Evolutionary conservation across 176 grass and related monocot species (phyloP).

Genomic region (Sorghum bicolor): Sorghum_bicolor_NCBIv3 NC_012872.2:62060001-62060500

Average conservation of each 20-base stretch:
- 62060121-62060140: constrained; percentile 98
- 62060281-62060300: constrained; percentile 99
- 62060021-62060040: constrained; percentile 75
- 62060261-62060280: constrained; percentile 90
- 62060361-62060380: constrained; percentile 96
- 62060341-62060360: constrained; percentile 96
- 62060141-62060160: constrained; percentile 95
- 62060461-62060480: background rate
- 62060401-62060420: constrained; percentile 2
- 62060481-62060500: background rate
- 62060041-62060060: constrained; percentile 64
- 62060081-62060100: constrained; percentile 99
- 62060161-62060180: background rate
- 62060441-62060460: background rate
- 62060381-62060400: constrained; percentile 95
- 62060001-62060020: constrained; percentile 72
- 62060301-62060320: constrained; percentile 99
- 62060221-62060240: background rate
- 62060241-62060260: constrained; percentile 24
- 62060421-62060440: background rate
- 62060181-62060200: constrained; percentile 11
- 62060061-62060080: constrained; percentile 96
- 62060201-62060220: constrained; percentile 1
- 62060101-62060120: constrained; percentile 99
- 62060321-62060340: constrained; percentile 94